Evolutionary conservation across 1,139 yeast genomes (phyloP).

Genomic region (Candida sanyaensis): DNA sequence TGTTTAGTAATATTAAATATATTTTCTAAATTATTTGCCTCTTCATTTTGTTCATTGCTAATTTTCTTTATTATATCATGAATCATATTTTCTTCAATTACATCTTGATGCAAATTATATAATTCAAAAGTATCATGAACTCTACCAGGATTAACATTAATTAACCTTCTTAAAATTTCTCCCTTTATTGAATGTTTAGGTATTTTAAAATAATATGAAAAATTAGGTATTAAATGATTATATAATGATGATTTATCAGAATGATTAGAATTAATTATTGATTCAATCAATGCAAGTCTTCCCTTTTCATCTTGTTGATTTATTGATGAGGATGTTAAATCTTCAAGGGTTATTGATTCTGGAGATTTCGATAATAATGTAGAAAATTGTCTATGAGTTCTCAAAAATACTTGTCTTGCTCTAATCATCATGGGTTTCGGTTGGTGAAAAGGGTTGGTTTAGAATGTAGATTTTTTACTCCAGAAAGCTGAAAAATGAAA

Average conservation of each 20-base stretch:
- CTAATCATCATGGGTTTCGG: neutral
- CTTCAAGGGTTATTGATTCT: slow-evolving; percentile 5
- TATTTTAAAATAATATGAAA: slow-evolving; percentile 30
- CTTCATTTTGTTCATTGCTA: slow-evolving; percentile 21
- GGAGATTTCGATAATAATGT: slow-evolving; percentile 20
- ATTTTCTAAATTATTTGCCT: slow-evolving; percentile 12
- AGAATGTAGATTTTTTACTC: neutral
- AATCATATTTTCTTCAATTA: slow-evolving; percentile 15
- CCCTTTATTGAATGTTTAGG: slow-evolving; percentile 8
- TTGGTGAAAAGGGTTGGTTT: neutral
- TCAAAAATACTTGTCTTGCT: neutral
- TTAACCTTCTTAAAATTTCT: slow-evolving; percentile 25
- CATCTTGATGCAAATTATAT: slow-evolving; percentile 23
- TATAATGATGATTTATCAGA: slow-evolving; percentile 11
- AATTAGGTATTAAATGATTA: slow-evolving; percentile 25
- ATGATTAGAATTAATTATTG: slow-evolving; percentile 13
- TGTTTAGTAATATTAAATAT: slow-evolving; percentile 6
- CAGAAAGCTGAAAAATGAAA: neutral
- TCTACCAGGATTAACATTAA: slow-evolving; percentile 42
- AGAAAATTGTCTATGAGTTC: slow-evolving; percentile 9
- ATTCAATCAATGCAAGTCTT: slow-evolving; percentile 11
- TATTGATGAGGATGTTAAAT: slow-evolving; percentile 6
- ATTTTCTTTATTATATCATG: slow-evolving; percentile 22
- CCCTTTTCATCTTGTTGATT: slow-evolving; percentile 13
- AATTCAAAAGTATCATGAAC: slow-evolving; percentile 39